Evolutionary conservation across 2,329 filamentous ascomycete genomes (phyloP), one percentile per base, ranked within the genome.

Genomic region (Helotiales sp.): DNA sequence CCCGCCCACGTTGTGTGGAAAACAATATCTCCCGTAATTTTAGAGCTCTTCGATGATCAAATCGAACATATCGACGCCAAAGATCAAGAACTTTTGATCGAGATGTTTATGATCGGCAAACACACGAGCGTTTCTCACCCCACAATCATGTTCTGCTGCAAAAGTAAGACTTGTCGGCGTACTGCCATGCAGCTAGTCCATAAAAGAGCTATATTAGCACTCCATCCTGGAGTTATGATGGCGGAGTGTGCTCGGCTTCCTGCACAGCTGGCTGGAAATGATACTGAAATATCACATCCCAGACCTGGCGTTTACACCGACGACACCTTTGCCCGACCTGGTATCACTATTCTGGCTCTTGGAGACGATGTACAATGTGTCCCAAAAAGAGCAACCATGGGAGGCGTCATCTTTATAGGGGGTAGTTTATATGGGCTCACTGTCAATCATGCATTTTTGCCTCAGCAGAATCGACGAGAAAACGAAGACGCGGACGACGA

Each of bases 61-160:
- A 17, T 30, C 12, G 54, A 58, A n/a, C 25, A 55, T 19, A 27
- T 62, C 29, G 61, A 55, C 25, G 31, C 55, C 4, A 53, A 55
- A 48, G 55, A 60, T 13, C 40, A 51, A 33, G 61, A 63, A 27
- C 38, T 65, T 9, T 57, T 58, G 53, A 19, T 63, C 5, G 58
- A 64, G 34, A 61, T 61, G 17, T 64, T 61, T 25, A 61, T 64
- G 60, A 55, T 63, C 9, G 62, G 60, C 9, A 30, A 50, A 31
- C 52, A 56, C 15, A 25, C 22, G 30, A 24, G 7, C 10, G 42
- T 13, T 25, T 42, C 52, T 13, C 51, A 30, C 22, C 62, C 62
- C 8, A 63, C 56, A 3, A 52, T 64, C 22, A 52, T 64, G 5
- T 63, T 64, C 30, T 49, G 55, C 30, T 59, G 55, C 27, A 53